Base-by-base conservation (phyloP, 1,284 basidiomycete genomes). In the Papiliotrema laurentii region DNA sequence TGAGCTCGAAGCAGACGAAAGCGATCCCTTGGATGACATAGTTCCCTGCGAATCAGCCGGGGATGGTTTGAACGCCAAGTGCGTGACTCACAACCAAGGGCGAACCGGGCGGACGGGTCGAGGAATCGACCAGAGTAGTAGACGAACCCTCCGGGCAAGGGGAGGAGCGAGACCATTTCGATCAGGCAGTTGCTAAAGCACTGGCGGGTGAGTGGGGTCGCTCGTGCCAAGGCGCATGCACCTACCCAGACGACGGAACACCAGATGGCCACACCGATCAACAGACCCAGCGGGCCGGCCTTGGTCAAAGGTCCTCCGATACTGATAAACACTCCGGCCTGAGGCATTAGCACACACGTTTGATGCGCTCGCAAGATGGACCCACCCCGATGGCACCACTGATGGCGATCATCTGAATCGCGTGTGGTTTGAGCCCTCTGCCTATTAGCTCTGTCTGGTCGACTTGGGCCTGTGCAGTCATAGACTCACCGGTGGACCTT, bases 101-200 rank as follows among this genome's bases (percentile, higher is more conserved):
- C 42, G 50, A 78, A 78, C 14, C 76, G 76, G 13, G 80, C 57
- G 9, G 75, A 71, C 5, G 77, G 76, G 51, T 79, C 76, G 45
- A 79, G 74, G 62, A 80, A 81, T 18, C 80, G 76, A 22, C 66
- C 55, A 7, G 66, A 61, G 43, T 71, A 73, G 51, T 73, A 70
- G 14, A 70, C 69, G 60, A 73, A 73, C 14, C 61, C 68, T 30
- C 72, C 72, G 1, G 71, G 50, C 18, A 71, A 62, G 4, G 72
- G 71, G 52, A 59, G 66, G 11, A 74, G 55, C 16, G 75, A 70
- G 6, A 73, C 73, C 69, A 77, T 73, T 59, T 77, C 76, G 34
- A 72, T 73, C 4, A 74, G 57, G 5, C 41, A 52, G 30, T 49
- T 53, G 36, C 36, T 43, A 27, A 53, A 44, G 30, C 38, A 40